Evolutionary conservation across 768 basidiomycete genomes (phyloP).

Genomic region (Mycena rebaudengoi): DNA sequence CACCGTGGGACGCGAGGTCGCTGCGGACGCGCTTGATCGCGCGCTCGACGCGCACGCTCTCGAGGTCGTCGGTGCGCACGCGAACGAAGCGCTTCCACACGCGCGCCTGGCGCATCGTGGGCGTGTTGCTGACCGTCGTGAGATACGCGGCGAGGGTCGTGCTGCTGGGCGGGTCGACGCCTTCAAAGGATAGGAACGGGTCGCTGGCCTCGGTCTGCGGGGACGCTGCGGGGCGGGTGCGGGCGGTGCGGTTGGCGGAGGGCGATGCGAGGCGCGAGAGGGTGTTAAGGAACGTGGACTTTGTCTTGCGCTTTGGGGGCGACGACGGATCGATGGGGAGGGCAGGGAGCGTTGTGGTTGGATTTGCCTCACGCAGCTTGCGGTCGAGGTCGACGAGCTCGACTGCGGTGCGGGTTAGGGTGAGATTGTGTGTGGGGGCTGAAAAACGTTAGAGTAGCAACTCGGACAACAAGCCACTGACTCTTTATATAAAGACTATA

Average conservation of each 20-base stretch:
- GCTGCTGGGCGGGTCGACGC: conserved; percentile 51
- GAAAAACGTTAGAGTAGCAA: conserved; percentile 34
- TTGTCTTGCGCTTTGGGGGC: conserved; percentile 65
- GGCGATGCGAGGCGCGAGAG: conserved; percentile 86
- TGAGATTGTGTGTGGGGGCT: conserved; percentile 92
- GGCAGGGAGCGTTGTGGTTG: conserved; percentile 62
- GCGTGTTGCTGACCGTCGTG: conserved; percentile 77
- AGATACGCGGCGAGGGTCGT: conserved; percentile 82
- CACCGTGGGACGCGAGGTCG: conserved; percentile 77
- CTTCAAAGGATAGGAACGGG: conserved; percentile 61
- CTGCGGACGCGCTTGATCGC: conserved; percentile 89
- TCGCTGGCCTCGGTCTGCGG: conserved; percentile 67
- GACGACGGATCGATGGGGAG: conserved; percentile 68
- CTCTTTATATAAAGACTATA: conserved; percentile 93
- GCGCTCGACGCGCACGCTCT: conserved; percentile 86
- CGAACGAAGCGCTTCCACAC: conserved; percentile 89
- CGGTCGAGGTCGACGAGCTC: conserved; percentile 86
- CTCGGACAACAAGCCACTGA: conserved; percentile 50
- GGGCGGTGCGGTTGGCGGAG: conserved; percentile 59
- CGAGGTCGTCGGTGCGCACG: conserved; percentile 86
- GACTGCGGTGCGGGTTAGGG: conserved; percentile 78
- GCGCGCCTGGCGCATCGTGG: conserved; percentile 66
- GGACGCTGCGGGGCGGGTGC: conserved; percentile 52
- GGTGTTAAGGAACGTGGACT: conserved; percentile 86
- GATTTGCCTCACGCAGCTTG: conserved; percentile 75